Percentiles rank a stretch among this genome's conserved stretches.
These are phyloP conservation scores for Stephania japonica DNA, from an alignment of 164 flowering plant genomes.

Conservation along the genomic window DNA sequence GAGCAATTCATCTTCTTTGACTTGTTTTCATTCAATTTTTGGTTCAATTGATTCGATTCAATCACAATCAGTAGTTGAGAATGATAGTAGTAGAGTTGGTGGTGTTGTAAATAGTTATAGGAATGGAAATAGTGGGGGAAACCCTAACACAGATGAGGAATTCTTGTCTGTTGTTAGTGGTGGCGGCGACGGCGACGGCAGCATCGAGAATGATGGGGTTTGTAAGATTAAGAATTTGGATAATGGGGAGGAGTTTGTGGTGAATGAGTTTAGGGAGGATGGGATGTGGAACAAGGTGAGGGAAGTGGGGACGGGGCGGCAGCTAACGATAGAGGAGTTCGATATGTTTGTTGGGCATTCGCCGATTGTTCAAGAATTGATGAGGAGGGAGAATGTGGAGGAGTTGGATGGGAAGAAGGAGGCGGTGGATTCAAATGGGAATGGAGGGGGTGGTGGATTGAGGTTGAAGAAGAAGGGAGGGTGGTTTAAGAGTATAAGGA, in stretches of 20 bases:
- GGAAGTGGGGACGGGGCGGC: slow-evolving; percentile 85
- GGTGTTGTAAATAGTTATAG: not conserved
- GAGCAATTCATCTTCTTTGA: not conserved
- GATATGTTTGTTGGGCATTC: slow-evolving; percentile 91
- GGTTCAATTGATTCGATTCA: slow-evolving; percentile 16
- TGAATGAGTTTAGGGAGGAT: slow-evolving; percentile 81
- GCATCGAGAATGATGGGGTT: slow-evolving; percentile 20
- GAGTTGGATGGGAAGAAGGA: slow-evolving; percentile 43
- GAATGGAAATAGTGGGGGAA: not conserved
- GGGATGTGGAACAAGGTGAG: slow-evolving; percentile 77
- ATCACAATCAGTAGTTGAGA: no score
- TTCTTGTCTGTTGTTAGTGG: slow-evolving; percentile 4
- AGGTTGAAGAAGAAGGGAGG: slow-evolving; percentile 71
- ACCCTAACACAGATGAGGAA: slow-evolving; percentile 2
- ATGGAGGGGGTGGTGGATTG: slow-evolving; percentile 29
- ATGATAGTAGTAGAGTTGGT: not conserved
- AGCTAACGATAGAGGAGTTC: slow-evolving; percentile 94
- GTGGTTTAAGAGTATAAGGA: slow-evolving; percentile 78
- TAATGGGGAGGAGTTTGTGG: slow-evolving; percentile 90
- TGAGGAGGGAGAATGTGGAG: slow-evolving; percentile 90
- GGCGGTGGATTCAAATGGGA: slow-evolving; percentile 22
- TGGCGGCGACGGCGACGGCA: slow-evolving; percentile 20
- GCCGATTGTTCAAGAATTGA: slow-evolving; percentile 90
- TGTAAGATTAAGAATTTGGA: slow-evolving; percentile 83
- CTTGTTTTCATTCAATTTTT: slow-evolving; percentile 17